Conservation (phyloP, 768 basidiomycete genomes). For the Paxillus rubicundulus region DNA sequence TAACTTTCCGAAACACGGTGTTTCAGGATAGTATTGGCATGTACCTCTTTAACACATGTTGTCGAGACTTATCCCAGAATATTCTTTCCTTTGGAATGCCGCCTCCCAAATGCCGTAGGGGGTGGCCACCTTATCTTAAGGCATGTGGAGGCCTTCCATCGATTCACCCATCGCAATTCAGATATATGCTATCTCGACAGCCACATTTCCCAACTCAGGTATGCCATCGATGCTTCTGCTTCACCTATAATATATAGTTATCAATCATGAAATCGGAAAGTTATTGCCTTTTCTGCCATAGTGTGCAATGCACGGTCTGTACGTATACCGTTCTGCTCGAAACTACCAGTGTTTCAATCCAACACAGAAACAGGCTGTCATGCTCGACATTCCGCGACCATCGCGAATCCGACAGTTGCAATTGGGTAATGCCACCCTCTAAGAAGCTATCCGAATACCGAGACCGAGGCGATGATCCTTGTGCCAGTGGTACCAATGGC, state of each 20-base stretch:
- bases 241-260: too few species aligned
- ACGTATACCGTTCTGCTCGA: neutral
- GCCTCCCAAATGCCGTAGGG: neutral
- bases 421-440: neutral
- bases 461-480: neutral
- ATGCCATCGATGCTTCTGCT: neutral
- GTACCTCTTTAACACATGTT: neutral
- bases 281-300: constrained; percentile 6
- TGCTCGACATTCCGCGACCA: too few species aligned
- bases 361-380: neutral
- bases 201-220: constrained; percentile 7
- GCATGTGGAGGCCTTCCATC: neutral
- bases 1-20: neutral
- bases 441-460: neutral
- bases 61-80: neutral
- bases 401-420: constrained; percentile 14
- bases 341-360: neutral
- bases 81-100: neutral
- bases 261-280: constrained; percentile 4
- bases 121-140: neutral
- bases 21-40: neutral
- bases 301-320: neutral
- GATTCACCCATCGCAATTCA: neutral
- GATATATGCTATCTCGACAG: neutral
- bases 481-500: constrained; percentile 10